Base-by-base conservation (phyloP, 805 yeast genomes). In the Brettanomyces custersianus region DNA sequence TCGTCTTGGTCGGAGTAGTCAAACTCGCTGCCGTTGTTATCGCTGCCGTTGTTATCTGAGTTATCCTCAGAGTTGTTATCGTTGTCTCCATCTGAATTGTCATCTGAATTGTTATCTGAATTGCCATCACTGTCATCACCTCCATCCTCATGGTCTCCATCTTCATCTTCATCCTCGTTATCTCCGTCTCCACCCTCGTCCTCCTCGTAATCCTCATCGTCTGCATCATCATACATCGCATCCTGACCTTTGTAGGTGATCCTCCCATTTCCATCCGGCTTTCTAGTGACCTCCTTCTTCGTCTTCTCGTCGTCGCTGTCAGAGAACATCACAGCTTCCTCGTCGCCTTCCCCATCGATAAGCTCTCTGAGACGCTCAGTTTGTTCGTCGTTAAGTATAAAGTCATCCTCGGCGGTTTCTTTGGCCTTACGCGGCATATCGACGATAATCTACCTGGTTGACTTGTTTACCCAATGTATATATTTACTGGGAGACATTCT, bases 311-410 rank as follows among this genome's bases (percentile, higher is more conserved):
- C 28, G 12, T 35, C 39, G 20, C 47, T 50, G 25, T 45, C 50
- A 4, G 52, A 46, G 29, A 48, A 50, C 10, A 40, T 41, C 29
- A 68, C 44, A 2, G 65, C 67, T 22, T 56, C 63, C n/a, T 59
- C 61, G 17, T 62, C 54, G 7, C 54, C 47, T 24, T 52, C 54
- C 17, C 51, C 52, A 5, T 40, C 54, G 9, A 57, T 41, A 30
- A 58, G 28, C 19, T 46, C 52, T 32, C 57, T 46, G 26, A 58
- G 40, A 12, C 46, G 41, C 12, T 45, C 47, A 15, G 53, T 45
- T 16, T 54, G 46, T 5, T 41, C 42, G 18, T 52, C 47, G 28
- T 48, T 53, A 13, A 55, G 37, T 6, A 46, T 47, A 22, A 45
- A 44, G 5, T 43, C 52, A 17, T 44, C 51, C 12, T 43, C 51